A percentile compares a stretch with the other conserved stretches of the same genome.
phyloP scores from a whole-genome alignment of 306 rosid species.

The Cajanus cajan region DNA sequence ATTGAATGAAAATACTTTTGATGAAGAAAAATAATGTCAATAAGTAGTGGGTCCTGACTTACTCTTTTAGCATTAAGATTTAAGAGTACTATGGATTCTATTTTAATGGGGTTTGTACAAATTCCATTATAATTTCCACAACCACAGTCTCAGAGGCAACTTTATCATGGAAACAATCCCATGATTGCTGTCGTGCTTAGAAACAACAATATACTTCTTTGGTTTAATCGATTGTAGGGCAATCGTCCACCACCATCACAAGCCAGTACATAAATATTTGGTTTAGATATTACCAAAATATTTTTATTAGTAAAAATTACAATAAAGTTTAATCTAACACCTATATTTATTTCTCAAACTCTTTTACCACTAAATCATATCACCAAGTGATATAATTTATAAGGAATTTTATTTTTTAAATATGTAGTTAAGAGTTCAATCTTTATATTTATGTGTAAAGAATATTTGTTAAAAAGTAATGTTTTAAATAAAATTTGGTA shows the following conservation, averaged over 20 bases:
- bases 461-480: too few relatives aligned
- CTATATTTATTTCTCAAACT: too few relatives aligned
- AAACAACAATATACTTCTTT: conserved; percentile 26
- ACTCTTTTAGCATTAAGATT: too few relatives aligned
- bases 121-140: not conserved
- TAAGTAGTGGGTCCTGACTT: not conserved
- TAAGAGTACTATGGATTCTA: too few relatives aligned
- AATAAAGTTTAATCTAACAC: too few relatives aligned
- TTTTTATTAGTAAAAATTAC: too few relatives aligned
- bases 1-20: not conserved
- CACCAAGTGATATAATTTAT: too few relatives aligned
- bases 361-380: too few relatives aligned
- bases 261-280: not conserved
- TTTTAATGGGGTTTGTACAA: conserved; percentile 12
- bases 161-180: conserved; percentile 13
- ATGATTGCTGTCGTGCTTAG: conserved; percentile 30
- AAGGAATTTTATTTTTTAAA: too few relatives aligned
- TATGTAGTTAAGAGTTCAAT: too few relatives aligned
- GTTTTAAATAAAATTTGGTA: too few relatives aligned
- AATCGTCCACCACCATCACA: not conserved
- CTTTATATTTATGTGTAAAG: too few relatives aligned
- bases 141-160: not conserved
- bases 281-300: not conserved
- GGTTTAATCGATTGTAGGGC: not conserved
- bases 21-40: not conserved